Evolutionary conservation across 768 basidiomycete species (phyloP), one percentile per base, ranked within the genome.

Genomic region (Hebeloma cylindrosporum): DNA sequence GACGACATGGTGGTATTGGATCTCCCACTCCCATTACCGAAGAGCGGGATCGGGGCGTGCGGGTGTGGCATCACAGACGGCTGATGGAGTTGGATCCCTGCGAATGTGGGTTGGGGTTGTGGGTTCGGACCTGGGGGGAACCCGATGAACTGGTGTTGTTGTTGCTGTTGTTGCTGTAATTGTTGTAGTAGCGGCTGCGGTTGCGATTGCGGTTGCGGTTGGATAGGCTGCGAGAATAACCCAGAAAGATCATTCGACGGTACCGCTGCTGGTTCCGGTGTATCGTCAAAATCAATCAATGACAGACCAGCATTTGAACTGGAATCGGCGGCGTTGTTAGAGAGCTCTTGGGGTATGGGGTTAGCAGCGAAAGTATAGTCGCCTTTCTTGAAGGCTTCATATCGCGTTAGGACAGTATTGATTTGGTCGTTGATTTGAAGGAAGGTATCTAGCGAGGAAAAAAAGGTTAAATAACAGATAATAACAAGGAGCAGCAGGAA

Each of bases 341-440:
- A 68, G 20, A 80, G 65, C 56, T 86, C 80, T 3, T 73, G 60
- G 3, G 87, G 89, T 47, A 88, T 79, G 5, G 85, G 84, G 46
- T 82, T 82, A 17, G 80, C 68, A 6, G 83, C 82, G 13, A 73
- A 76, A 2, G 71, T 69, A 60, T 82, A 94, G 67, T 99, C 93
- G 39, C 96, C 96, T 45, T 79, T 82, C 67, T 92, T 92, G 77
- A 88, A 97, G 0, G 92, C 85, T 47, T 97, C 93, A 61, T 93
- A 97, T 17, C 95, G 86, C 21, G 79, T 77, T 10, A 97, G 65
- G 10, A 93, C 92, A 14, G 81, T 88, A 68, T 99, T 99, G 66
- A 99, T 93, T 58, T 96, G 89, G 65, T 99, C 96, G 64, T 99
- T 99, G 49, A 94, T 94, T 63, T 98, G 82, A 13, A 99, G 72